Conservation (phyloP, 345 rosid species). For the Arabidopsis suecica region DNA sequence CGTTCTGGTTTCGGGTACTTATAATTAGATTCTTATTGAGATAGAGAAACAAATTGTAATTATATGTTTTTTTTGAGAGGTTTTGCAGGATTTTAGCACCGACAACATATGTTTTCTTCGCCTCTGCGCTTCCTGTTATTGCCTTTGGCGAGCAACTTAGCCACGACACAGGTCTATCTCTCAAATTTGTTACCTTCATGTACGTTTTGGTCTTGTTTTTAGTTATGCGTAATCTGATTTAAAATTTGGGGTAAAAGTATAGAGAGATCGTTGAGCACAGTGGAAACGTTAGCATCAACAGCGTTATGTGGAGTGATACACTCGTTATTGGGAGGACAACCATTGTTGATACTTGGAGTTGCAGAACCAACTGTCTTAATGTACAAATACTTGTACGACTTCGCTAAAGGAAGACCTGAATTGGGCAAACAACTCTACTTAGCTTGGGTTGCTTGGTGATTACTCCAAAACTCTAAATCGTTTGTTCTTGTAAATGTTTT, state of each 20-base stretch:
- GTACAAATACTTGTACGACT: conserved; percentile 72
- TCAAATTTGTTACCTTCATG: too few species aligned
- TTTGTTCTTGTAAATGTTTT: background rate
- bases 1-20: conserved; percentile 62
- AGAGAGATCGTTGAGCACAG: conserved; percentile 82
- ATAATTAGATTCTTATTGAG: background rate
- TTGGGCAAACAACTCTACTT: conserved; percentile 69
- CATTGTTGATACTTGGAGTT: conserved; percentile 77
- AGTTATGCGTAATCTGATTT: background rate
- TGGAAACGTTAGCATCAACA: conserved; percentile 75
- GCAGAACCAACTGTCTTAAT: conserved; percentile 93
- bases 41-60: background rate
- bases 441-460: conserved; percentile 89
- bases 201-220: conserved; percentile 1
- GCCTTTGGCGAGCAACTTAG: conserved; percentile 88
- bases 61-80: background rate
- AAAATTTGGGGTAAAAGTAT: background rate
- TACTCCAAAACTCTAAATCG: background rate
- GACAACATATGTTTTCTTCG: conserved; percentile 75
- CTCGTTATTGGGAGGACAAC: conserved; percentile 83
- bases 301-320: conserved; percentile 82
- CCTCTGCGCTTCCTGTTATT: conserved; percentile 84
- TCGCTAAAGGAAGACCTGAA: conserved; percentile 64
- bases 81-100: conserved; percentile 72
- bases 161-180: conserved; percentile 62